phyloP scores from a whole-genome alignment of 768 basidiomycete species.

The Mycena capillaripes region DNA sequence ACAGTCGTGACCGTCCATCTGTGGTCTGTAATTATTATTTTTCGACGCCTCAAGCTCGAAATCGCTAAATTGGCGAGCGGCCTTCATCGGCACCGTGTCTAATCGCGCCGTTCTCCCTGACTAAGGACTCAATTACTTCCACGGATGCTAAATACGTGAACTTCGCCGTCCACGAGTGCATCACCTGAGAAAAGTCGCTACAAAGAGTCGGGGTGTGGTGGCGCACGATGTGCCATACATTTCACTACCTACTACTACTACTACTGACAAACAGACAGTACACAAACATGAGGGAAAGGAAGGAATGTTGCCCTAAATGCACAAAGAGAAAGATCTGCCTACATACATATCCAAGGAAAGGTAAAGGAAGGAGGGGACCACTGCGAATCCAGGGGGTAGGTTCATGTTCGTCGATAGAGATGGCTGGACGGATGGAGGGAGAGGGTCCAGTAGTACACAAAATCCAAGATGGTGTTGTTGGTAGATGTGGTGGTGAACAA shows the following conservation, averaged over 20 bases:
- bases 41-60: too few species aligned
- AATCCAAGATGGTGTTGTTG: slow-evolving; percentile 21
- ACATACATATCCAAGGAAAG: slow-evolving; percentile 9
- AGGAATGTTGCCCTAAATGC: slow-evolving; percentile 11
- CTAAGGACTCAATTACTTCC: too few species aligned
- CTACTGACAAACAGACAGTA: slow-evolving; percentile 10
- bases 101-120: too few species aligned
- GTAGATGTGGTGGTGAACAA: background rate
- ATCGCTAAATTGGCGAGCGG: too few species aligned
- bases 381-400: slow-evolving; percentile 21
- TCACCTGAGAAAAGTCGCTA: background rate
- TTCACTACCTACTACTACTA: background rate
- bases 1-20: too few species aligned
- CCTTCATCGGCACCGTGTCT: too few species aligned
- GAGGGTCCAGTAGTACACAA: slow-evolving; percentile 27
- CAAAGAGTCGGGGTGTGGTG: slow-evolving; percentile 4
- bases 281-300: background rate
- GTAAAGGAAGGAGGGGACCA: background rate
- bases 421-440: background rate
- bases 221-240: slow-evolving; percentile 18
- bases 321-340: background rate
- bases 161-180: too few species aligned
- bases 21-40: too few species aligned
- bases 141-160: too few species aligned
- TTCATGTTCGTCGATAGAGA: slow-evolving; percentile 3